Base-by-base conservation (phyloP, 2,329 filamentous ascomycete genomes). In the Microcyclospora pomicola region DNA sequence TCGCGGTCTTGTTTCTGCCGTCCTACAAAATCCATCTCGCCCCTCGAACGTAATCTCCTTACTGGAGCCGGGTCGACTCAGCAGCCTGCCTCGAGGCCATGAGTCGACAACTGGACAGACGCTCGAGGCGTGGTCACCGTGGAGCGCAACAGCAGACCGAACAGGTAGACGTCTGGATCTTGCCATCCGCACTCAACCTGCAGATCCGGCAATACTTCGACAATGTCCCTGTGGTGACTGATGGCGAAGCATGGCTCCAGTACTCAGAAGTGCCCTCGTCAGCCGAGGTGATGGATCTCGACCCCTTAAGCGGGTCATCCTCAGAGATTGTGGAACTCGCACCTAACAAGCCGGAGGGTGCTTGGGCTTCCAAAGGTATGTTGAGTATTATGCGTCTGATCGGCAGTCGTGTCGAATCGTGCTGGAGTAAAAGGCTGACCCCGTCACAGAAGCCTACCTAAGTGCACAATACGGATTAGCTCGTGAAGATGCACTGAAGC, bases 391-490 rank as follows among this genome's bases (percentile, higher is more conserved):
- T n/a, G n/a, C n/a, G n/a, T n/a, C n/a, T n/a, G n/a, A n/a, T n/a
- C n/a, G n/a, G n/a, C 36, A 11, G 16, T 13, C 13, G 16, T 14
- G n/a, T n/a, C n/a, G 12, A n/a, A 15, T 11, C 12, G 37, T 32
- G 6, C n/a, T 29, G 4, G 2, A 31, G 9, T 9, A 37, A 11
- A 43, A 29, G 39, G 10, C 38, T 42, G 34, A 43, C 37, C n/a
- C 5, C 3, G 2, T 13, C 34, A 31, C 31, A 45, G 67, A 75
- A 1, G 64, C 68, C 0, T 94, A 93, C 41, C 64, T 94, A 0
- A 64, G 73, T 27, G 71, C 75, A 0, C 82, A 92, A 35, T 93
- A 91, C 52, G 66, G 75, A 2, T 69, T 94, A 2, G 66, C 85
- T 6, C 71, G 86, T 2, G 81, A 85, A 51, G 85, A 94, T 52